Evolutionary conservation across 352 stramenopile species (phyloP).

Genomic region (Phytophthora citrophthora): DNA sequence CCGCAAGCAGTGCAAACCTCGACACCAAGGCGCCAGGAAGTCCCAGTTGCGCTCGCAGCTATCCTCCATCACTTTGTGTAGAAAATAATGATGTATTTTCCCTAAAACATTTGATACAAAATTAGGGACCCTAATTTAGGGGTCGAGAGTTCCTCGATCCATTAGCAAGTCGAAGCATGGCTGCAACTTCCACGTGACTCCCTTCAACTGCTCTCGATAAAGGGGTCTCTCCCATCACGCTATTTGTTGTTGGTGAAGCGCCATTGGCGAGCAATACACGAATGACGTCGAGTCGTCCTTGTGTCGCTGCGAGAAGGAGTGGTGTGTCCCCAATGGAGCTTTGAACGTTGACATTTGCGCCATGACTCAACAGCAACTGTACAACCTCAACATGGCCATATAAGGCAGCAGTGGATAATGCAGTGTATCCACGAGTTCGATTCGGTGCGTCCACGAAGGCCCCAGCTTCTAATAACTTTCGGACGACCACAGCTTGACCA

Average conservation of each 20-base stretch:
- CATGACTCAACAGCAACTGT: slow-evolving; percentile 29
- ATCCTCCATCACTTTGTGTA: slow-evolving; percentile 1
- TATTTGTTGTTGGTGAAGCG: slow-evolving; percentile 15
- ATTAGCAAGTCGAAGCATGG: no score
- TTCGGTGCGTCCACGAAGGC: slow-evolving; percentile 34
- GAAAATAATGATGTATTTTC: no score
- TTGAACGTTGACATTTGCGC: slow-evolving; percentile 20
- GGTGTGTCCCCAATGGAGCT: slow-evolving; percentile 33
- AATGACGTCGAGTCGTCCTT: slow-evolving; percentile 29
- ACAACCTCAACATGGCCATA: slow-evolving; percentile 23
- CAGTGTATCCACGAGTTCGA: slow-evolving; percentile 33
- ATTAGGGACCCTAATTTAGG: no score
- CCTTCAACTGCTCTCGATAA: slow-evolving; percentile 30
- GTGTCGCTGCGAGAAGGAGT: slow-evolving; percentile 31
- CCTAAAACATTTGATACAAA: no score
- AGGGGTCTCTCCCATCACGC: slow-evolving; percentile 29
- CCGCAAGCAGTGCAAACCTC: slow-evolving; percentile 5
- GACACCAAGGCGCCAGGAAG: slow-evolving; percentile 34
- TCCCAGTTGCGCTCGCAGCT: slow-evolving; percentile 17
- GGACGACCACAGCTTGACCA: slow-evolving; percentile 20
- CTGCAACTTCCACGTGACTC: slow-evolving; percentile 29
- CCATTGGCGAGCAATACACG: slow-evolving; percentile 23
- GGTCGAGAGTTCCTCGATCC: no score
- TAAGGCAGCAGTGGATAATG: slow-evolving; percentile 29
- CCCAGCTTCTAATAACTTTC: slow-evolving; percentile 26